Percentiles rank a stretch among this genome's conserved stretches.
Conservation (phyloP, 805 yeast genomes). For the Candida easanensis region DNA sequence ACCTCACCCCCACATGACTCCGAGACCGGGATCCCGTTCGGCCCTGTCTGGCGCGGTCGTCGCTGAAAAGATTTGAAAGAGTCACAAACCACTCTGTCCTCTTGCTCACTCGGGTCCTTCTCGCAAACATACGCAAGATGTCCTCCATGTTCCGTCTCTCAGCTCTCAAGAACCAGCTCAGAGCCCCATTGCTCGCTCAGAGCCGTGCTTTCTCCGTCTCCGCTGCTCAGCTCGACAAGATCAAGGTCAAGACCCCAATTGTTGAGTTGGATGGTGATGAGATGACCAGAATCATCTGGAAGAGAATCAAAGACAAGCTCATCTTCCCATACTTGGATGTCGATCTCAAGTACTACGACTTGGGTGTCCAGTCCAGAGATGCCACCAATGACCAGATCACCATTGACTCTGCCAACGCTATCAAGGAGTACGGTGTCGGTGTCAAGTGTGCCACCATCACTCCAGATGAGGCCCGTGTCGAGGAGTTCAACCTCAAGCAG, state of each 20-base stretch:
- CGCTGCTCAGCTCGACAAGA: slow-evolving; percentile 39
- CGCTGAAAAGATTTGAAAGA: not conserved
- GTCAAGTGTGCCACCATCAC: slow-evolving; percentile 98
- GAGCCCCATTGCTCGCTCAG: slow-evolving; percentile 13
- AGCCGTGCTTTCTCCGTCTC: slow-evolving; percentile 22
- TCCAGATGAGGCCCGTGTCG: slow-evolving; percentile 94
- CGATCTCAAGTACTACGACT: slow-evolving; percentile 88
- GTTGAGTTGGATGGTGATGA: slow-evolving; percentile 99
- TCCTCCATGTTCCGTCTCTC: slow-evolving; percentile 20
- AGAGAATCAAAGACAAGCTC: slow-evolving; percentile 79
- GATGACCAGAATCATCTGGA: slow-evolving; percentile 96
- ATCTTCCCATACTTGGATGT: slow-evolving; percentile 82
- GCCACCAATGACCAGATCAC: slow-evolving; percentile 87
- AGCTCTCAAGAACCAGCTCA: slow-evolving; percentile 16
- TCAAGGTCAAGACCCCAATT: slow-evolving; percentile 80
- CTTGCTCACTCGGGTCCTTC: not conserved
- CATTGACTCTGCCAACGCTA: slow-evolving; percentile 85
- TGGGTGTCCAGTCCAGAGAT: slow-evolving; percentile 85
- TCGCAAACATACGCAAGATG: not conserved
- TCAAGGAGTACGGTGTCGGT: slow-evolving; percentile 84
- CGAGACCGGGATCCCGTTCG: not conserved
- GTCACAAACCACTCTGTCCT: not conserved
- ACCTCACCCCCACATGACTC: not conserved
- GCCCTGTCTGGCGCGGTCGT: not conserved
- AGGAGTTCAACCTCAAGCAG: slow-evolving; percentile 85